Percentiles rank a stretch among this genome's conserved stretches.
Evolutionary conservation across 257 asterid genomes (phyloP).

Genomic region (Prunella vulgaris): DNA sequence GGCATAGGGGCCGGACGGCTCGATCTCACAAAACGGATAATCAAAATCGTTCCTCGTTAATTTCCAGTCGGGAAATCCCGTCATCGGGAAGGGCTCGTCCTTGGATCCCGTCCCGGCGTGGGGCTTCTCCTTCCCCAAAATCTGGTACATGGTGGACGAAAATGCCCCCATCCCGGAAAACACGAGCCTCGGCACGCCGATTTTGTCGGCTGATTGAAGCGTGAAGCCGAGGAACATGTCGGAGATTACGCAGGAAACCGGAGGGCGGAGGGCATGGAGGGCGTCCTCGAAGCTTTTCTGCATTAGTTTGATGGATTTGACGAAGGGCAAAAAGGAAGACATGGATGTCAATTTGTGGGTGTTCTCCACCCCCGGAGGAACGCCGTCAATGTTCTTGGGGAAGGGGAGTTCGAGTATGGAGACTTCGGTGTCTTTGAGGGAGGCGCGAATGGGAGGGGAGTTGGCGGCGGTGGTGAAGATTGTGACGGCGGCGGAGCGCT

Average conservation of each 20-base stretch:
- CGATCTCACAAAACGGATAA: conserved; percentile 40
- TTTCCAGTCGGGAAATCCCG: conserved; percentile 35
- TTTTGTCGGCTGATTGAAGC: conserved; percentile 32
- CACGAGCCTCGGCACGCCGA: conserved; percentile 41
- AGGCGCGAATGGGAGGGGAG: conserved; percentile 35
- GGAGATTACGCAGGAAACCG: conserved; percentile 51
- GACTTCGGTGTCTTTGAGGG: conserved; percentile 29
- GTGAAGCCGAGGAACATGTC: conserved; percentile 68
- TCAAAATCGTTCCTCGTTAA: conserved; percentile 59
- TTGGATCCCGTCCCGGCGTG: conserved; percentile 29
- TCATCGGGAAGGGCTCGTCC: conserved; percentile 39
- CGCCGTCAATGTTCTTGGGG: conserved; percentile 40
- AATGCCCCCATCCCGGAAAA: conserved; percentile 59
- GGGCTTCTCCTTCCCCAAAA: conserved; percentile 34
- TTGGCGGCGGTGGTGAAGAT: conserved; percentile 62
- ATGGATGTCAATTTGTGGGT: conserved; percentile 53
- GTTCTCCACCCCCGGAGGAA: conserved; percentile 65
- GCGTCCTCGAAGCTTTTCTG: conserved; percentile 42
- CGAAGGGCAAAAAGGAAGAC: conserved; percentile 32
- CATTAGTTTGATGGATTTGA: conserved; percentile 45
- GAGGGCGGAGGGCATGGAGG: conserved; percentile 32
- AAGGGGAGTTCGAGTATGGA: conserved; percentile 53
- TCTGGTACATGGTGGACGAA: conserved; percentile 35
- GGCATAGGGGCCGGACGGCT: conserved; percentile 42
- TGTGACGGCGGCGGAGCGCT: conserved; percentile 44